Conservation (phyloP, 2,329 filamentous ascomycete species). For the Fusarium brachygibbosum region DNA sequence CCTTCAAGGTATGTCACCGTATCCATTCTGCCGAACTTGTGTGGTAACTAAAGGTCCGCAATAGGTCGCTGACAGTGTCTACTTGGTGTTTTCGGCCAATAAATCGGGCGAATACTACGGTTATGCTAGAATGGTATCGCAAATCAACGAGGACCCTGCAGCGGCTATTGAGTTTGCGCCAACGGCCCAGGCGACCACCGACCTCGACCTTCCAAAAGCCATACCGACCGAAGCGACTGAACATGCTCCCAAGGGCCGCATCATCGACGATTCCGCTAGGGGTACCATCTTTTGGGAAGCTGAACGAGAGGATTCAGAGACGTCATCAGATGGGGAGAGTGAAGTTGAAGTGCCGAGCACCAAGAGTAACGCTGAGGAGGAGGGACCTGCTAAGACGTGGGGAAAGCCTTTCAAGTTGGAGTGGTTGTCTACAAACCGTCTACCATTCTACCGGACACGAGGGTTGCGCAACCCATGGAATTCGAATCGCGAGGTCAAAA, state of each 20-base stretch:
- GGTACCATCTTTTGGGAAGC: conserved; percentile 98
- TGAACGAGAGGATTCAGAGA: conserved; percentile 69
- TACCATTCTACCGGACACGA: conserved; percentile 90
- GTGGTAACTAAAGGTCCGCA: conserved; percentile 9
- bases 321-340: conserved; percentile 58
- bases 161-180: conserved; percentile 78
- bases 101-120: conserved; percentile 98
- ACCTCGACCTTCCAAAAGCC: conserved; percentile 79
- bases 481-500: conserved; percentile 94
- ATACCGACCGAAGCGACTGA: conserved; percentile 84
- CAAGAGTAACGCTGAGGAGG: conserved; percentile 59
- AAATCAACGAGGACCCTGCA: conserved; percentile 82
- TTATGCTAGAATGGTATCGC: conserved; percentile 89
- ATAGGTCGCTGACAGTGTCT: conserved; percentile 85
- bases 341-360: conserved; percentile 55
- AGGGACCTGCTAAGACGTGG: conserved; percentile 74
- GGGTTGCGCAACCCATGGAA: conserved; percentile 95
- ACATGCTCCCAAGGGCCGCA: conserved; percentile 82
- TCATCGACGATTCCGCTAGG: conserved; percentile 92
- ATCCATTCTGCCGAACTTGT: not conserved
- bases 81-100: conserved; percentile 94
- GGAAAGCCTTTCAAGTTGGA: conserved; percentile 92
- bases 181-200: conserved; percentile 69
- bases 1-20: conserved; percentile 75
- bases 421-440: conserved; percentile 85